Evolutionary conservation across 805 yeast genomes (phyloP), one percentile per base, ranked within the genome.

Genomic region (Jamesozyma gamospora): DNA sequence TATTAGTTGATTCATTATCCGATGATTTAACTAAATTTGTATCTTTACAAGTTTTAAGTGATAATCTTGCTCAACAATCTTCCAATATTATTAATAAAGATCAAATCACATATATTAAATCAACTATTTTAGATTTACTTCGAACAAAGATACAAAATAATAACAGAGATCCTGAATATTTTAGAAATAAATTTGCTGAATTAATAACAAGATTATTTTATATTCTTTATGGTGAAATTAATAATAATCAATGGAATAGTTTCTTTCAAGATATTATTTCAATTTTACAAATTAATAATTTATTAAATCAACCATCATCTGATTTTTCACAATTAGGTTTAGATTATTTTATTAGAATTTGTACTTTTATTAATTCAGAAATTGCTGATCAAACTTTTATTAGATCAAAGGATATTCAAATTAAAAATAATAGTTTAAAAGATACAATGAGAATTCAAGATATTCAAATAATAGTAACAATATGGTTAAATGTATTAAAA

Each of bases 341-440:
- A 56, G 96, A 88, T 54, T 75, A 83, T 59, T 87, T 82, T 58
- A 61, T 81, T 29, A 73, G 96, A 53, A 72, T 86, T 7, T 65
- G 87, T 43, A 60, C 77, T 32, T 74, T 82, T 25, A 76, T 92
- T 44, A 96, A 92, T 58, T 79, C 79, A 24, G 96, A 88, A 62
- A 86, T 92, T 49, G 98, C 95, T 27, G 98, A 92, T 58, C 92
- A 83, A 55, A 72, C 88, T 48, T 82, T 87, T 47, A 64, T 77
- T 26, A 74, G 94, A 51, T 75, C 81, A 10, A 75, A 75, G 48
- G 74, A 73, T 18, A 60, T 70, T 13, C 74, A 73, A 34, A 79
- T 77, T 34, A 74, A 84, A 51, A 84, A 82, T 58, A 80, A 73
- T 49, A 62, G 66, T 33, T 67, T 92, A 44, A 92, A 92, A 56